A percentile compares a stretch with the other conserved stretches of the same genome.
Evolutionary conservation across 2,329 filamentous ascomycete species (phyloP).

Genomic region (Alternaria postmessia): DNA sequence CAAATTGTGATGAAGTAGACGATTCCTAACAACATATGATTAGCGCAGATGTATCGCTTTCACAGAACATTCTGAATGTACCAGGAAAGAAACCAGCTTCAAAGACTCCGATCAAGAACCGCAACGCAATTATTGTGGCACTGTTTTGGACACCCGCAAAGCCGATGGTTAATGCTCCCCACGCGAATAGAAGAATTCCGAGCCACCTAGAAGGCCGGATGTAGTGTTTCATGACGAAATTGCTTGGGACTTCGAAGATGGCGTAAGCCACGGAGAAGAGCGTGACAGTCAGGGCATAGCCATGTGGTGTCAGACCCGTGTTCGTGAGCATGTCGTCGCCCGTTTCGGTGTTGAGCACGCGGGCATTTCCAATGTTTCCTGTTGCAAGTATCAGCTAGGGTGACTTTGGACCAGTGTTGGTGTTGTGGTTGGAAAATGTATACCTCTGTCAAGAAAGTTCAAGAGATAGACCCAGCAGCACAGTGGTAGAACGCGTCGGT

Average conservation of each 20-base stretch:
- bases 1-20: conserved; percentile 65
- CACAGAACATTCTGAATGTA: not conserved
- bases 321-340: conserved; percentile 68
- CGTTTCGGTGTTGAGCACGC: conserved; percentile 68
- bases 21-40: conserved; percentile 13
- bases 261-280: conserved; percentile 36
- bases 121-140: conserved; percentile 49
- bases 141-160: conserved; percentile 54
- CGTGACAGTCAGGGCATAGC: conserved; percentile 58
- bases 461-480: conserved; percentile 12
- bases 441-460: conserved; percentile 9
- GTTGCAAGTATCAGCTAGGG: not conserved
- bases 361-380: conserved; percentile 67
- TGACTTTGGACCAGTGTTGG: not conserved
- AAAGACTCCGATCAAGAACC: conserved; percentile 48
- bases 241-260: conserved; percentile 61
- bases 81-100: conserved; percentile 28
- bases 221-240: conserved; percentile 66
- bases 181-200: conserved; percentile 52
- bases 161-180: conserved; percentile 56
- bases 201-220: conserved; percentile 47
- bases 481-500: conserved; percentile 5
- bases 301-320: conserved; percentile 62
- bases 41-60: not conserved
- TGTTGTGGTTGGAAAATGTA: not conserved